Evolutionary conservation across 78 protist genomes (phyloP).

Genomic region (Trichosphaerium sp.): DNA sequence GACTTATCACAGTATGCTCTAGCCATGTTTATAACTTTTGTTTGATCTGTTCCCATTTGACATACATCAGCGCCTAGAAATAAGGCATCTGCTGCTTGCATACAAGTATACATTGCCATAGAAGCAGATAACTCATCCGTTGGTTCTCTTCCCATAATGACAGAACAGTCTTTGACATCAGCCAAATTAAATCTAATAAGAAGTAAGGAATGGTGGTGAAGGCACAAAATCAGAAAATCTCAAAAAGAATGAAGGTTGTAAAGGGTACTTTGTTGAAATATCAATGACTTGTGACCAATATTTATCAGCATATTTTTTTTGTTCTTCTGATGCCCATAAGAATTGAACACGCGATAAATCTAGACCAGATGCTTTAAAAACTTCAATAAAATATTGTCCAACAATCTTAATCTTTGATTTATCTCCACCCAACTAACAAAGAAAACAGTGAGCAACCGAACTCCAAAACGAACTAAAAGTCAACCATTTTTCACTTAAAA

Average conservation of each 20-base stretch:
- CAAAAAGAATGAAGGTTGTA: too few relatives aligned
- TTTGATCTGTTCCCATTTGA: slow-evolving; percentile 98
- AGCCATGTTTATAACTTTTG: slow-evolving; percentile 98
- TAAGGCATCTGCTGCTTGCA: slow-evolving; percentile 97
- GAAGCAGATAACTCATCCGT: slow-evolving; percentile 75
- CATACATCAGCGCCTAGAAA: slow-evolving; percentile 93
- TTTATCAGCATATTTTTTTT: slow-evolving; percentile 66
- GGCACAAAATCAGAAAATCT: too few relatives aligned
- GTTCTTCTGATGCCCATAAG: slow-evolving; percentile 89
- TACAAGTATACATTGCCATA: slow-evolving; percentile 86
- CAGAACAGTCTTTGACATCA: slow-evolving; percentile 83
- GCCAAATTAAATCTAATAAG: slow-evolving; percentile 56
- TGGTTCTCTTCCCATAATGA: slow-evolving; percentile 91
- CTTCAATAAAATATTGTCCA: slow-evolving; percentile 91
- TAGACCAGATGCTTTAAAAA: slow-evolving; percentile 98
- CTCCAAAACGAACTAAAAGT: too few relatives aligned
- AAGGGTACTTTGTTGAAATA: too few relatives aligned
- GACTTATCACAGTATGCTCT: slow-evolving; percentile 87
- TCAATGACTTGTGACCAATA: slow-evolving; percentile 92
- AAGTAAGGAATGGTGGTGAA: too few relatives aligned
- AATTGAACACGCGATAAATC: slow-evolving; percentile 78
- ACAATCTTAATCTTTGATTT: slow-evolving; percentile 74
- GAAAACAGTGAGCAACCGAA: too few relatives aligned
- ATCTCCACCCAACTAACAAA: slow-evolving; percentile 97
- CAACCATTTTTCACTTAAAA: too few relatives aligned